Base-by-base conservation (phyloP, 2,329 filamentous ascomycete genomes). In the Pseudogymnoascus sp. region DNA sequence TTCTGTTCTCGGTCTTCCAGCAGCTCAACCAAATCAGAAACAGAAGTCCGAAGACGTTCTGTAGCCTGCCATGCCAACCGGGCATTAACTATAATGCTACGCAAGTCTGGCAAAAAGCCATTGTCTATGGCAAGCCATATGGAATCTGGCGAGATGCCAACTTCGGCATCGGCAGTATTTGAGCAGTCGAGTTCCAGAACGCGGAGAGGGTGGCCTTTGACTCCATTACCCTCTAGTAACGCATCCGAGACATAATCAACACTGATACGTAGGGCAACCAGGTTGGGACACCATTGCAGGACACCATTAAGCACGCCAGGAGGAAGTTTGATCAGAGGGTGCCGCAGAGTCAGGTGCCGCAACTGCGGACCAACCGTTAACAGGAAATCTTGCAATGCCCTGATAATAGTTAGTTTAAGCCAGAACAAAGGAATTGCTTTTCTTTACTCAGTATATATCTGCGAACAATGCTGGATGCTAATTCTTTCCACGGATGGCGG, bases 121-220 rank as follows among this genome's bases (percentile, higher is more conserved):
- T 66, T 61, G 55, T 72, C 69, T 12, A 72, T 66, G 9, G 69
- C 67, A 36, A 70, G 63, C 61, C 69, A 73, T 4, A 73, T 62
- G 6, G 58, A 55, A 6, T 42, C 45, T 0, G 71, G 61, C 33
- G 48, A 64, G 25, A 71, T 61, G 13, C 63, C 65, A 2, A 72
- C 65, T 12, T 72, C 69, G 15, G 66, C 61, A 10, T 62, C 66
- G 0, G 71, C 68, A 13, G 64, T 65, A 3, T 66, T 65, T 15
- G 68, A 70, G 39, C 70, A 72, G 60, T 72, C 71, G 7, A 73
- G 58, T 62, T 73, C 71, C n/a, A 73, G 55, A 29, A 71, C 70
- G 7, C 61, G 64, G 9, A 73, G 59, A 3, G 70, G 67, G 60
- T 71, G 70, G 4, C 42, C 29, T 12, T 60, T 12, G 2, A 64